Conservation (phyloP, 2,329 filamentous ascomycete species). For the Exophiala sp. region DNA sequence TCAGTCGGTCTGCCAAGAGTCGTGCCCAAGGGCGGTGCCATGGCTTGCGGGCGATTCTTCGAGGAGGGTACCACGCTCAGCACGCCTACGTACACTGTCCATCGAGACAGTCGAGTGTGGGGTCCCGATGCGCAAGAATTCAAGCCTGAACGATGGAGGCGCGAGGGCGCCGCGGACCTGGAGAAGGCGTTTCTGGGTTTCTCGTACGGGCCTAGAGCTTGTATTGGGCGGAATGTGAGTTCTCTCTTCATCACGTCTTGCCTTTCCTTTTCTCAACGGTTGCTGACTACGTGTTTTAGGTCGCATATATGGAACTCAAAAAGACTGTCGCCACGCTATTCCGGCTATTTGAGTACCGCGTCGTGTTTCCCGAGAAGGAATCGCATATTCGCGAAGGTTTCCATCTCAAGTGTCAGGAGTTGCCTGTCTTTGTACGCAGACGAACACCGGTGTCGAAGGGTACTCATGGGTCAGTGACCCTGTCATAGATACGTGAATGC, state of each 20-base stretch:
- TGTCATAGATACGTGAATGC: neutral
- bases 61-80: slow-evolving; percentile 35
- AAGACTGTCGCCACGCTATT: slow-evolving; percentile 6
- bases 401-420: slow-evolving; percentile 6
- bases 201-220: slow-evolving; percentile 24
- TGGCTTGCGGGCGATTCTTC: slow-evolving; percentile 4
- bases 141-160: slow-evolving; percentile 36
- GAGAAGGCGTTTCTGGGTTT: slow-evolving; percentile 4
- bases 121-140: slow-evolving; percentile 33
- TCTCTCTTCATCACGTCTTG: neutral
- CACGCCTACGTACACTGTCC: slow-evolving; percentile 41
- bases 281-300: neutral
- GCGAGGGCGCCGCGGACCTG: neutral
- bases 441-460: neutral
- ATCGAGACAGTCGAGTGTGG: slow-evolving; percentile 35
- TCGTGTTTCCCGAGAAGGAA: neutral
- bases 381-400: slow-evolving; percentile 3
- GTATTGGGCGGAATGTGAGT: slow-evolving; percentile 5
- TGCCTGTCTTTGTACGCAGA: neutral
- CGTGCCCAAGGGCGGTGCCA: slow-evolving; percentile 3
- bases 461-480: too few relatives aligned
- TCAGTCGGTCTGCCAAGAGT: slow-evolving; percentile 19
- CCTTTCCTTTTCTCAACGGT: neutral
- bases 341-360: slow-evolving; percentile 3
- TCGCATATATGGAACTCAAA: slow-evolving; percentile 5